These are phyloP conservation scores for Schizosaccharomyces octosporus DNA, from an alignment of 805 yeast genomes.

Conservation along the genomic window DNA sequence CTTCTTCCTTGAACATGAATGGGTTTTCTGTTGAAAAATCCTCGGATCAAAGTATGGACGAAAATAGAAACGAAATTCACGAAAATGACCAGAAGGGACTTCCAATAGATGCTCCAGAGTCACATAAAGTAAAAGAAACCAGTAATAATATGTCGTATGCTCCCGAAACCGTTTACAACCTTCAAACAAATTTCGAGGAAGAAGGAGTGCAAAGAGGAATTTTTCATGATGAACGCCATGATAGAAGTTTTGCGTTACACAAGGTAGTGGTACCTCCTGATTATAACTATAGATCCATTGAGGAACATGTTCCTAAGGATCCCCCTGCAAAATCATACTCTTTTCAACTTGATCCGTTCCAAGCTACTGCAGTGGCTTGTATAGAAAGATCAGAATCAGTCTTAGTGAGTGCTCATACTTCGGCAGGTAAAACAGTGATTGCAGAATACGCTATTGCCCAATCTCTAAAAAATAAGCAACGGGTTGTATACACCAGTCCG, in stretches of 20 bases:
- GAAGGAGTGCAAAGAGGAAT: background rate
- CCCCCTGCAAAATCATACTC: constrained; percentile 77
- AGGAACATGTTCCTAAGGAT: constrained; percentile 49
- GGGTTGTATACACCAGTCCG: constrained; percentile 88
- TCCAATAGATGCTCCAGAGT: too few relatives aligned
- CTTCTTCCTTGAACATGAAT: too few relatives aligned
- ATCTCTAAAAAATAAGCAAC: constrained; percentile 67
- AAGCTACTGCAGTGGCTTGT: constrained; percentile 86
- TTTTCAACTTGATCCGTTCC: constrained; percentile 84
- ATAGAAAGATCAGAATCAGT: constrained; percentile 87
- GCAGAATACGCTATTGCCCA: constrained; percentile 95
- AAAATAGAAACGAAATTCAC: too few relatives aligned
- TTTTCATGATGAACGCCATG: background rate
- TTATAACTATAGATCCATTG: constrained; percentile 66
- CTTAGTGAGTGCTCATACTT: constrained; percentile 87
- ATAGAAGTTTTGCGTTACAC: constrained; percentile 18
- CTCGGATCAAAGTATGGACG: too few relatives aligned
- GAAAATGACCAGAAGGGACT: too few relatives aligned
- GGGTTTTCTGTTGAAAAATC: too few relatives aligned
- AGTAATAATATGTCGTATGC: too few relatives aligned
- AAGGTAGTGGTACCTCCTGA: constrained; percentile 92
- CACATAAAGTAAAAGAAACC: too few relatives aligned
- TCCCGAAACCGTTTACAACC: too few relatives aligned
- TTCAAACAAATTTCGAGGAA: too few relatives aligned
- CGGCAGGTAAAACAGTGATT: constrained; percentile 92